These are phyloP conservation scores for Diacronema lutheri DNA, from an alignment of 78 protist genomes.

Conservation along the genomic window DNA sequence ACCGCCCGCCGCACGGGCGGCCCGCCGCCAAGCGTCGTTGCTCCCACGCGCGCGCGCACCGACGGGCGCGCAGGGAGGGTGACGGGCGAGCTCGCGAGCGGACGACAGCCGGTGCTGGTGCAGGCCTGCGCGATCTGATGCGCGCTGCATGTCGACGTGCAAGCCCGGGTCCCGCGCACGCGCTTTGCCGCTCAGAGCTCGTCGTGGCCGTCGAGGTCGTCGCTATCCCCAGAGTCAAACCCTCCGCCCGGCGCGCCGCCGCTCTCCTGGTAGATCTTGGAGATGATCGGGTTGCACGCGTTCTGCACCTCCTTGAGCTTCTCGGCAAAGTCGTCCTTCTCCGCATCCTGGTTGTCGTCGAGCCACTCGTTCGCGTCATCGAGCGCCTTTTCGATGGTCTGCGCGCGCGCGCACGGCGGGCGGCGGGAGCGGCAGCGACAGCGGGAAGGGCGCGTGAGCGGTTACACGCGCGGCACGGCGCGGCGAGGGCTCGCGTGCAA, in stretches of 20 bases:
- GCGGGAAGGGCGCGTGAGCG: not conserved
- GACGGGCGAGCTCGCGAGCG: no score
- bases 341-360: conserved; percentile 79
- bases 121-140: no score
- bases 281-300: conserved; percentile 91
- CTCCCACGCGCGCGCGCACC: no score
- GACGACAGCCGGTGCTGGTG: no score
- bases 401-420: not conserved
- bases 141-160: no score
- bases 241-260: conserved; percentile 70
- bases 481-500: not conserved
- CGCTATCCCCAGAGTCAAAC: conserved; percentile 49
- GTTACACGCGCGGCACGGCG: no score
- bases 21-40: no score
- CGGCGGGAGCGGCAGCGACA: not conserved
- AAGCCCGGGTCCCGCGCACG: no score
- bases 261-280: conserved; percentile 74
- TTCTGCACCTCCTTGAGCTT: conserved; percentile 85
- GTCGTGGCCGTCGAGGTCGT: conserved; percentile 80
- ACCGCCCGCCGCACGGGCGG: no score
- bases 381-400: conserved; percentile 26
- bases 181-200: conserved; percentile 85
- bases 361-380: conserved; percentile 90
- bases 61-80: no score
- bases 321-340: conserved; percentile 90